Evolutionary conservation across 169 alveolate species (phyloP).

Genomic region (Amoebophrya sp.): DNA sequence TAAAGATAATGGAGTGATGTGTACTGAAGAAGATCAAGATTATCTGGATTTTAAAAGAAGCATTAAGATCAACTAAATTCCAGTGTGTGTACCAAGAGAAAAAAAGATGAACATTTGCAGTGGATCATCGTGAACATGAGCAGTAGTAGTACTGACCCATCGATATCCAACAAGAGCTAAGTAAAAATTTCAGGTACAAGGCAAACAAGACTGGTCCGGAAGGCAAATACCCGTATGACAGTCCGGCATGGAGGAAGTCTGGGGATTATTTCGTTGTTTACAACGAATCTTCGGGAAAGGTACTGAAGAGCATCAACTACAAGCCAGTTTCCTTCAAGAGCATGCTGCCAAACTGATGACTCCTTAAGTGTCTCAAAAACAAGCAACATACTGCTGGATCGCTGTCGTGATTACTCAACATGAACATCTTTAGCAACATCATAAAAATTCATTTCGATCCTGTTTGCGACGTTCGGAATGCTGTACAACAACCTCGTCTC

Average conservation of each 20-base stretch:
- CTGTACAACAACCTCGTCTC: too few species aligned
- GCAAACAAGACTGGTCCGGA: constrained; percentile 16
- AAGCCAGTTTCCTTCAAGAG: background rate
- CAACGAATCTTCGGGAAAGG: background rate
- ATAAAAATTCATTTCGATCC: too few species aligned
- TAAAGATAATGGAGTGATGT: background rate
- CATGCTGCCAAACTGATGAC: background rate
- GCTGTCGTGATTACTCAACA: too few species aligned
- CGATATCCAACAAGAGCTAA: background rate
- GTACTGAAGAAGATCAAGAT: background rate
- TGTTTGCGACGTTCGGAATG: too few species aligned
- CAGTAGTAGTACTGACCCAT: background rate
- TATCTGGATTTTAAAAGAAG: background rate
- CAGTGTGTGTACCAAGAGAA: too few species aligned
- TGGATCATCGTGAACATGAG: background rate
- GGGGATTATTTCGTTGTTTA: background rate
- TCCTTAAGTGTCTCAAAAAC: too few species aligned
- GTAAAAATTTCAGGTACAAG: background rate
- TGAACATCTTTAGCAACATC: too few species aligned
- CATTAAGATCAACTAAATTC: too few species aligned
- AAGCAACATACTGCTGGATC: too few species aligned
- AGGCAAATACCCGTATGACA: constrained; percentile 1
- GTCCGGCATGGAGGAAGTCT: background rate
- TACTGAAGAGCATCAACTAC: background rate
- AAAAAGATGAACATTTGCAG: background rate